A percentile compares a stretch with the other conserved stretches of the same genome.
Conservation (phyloP, 768 basidiomycete species). For the Tulasnella sp. region DNA sequence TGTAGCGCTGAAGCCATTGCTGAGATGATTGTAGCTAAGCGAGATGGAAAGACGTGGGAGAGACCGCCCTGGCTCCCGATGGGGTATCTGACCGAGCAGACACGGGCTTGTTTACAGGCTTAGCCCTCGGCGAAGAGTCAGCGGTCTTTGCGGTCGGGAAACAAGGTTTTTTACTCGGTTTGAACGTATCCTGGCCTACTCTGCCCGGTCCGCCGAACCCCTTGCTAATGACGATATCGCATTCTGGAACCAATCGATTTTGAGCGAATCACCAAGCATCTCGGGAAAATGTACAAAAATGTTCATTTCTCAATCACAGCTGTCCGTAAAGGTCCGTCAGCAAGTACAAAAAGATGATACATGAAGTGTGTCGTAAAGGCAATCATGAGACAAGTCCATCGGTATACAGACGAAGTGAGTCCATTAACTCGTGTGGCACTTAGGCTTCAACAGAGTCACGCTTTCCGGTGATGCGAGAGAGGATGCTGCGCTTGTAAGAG, state of each 20-base stretch:
- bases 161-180: neutral
- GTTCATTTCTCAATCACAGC: neutral
- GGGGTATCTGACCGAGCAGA: slow-evolving; percentile 17
- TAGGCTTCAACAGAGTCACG: neutral
- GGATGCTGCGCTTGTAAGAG: neutral
- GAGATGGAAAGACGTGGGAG: slow-evolving; percentile 46
- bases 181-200: neutral
- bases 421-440: neutral
- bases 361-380: neutral
- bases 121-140: neutral
- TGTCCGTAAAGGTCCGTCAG: neutral
- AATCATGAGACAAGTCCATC: neutral
- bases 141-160: neutral
- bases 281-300: neutral
- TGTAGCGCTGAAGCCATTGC: slow-evolving; percentile 59
- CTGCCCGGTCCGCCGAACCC: too few species aligned
- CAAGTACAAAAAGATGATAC: too few species aligned
- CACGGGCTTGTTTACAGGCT: neutral
- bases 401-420: neutral
- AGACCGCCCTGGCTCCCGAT: slow-evolving; percentile 61
- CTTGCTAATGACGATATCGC: neutral
- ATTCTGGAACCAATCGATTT: neutral
- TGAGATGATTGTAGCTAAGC: slow-evolving; percentile 53
- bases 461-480: neutral
- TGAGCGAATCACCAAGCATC: neutral